Base-by-base conservation (phyloP, 805 yeast genomes). In the Wickerhamiella azyma region DNA sequence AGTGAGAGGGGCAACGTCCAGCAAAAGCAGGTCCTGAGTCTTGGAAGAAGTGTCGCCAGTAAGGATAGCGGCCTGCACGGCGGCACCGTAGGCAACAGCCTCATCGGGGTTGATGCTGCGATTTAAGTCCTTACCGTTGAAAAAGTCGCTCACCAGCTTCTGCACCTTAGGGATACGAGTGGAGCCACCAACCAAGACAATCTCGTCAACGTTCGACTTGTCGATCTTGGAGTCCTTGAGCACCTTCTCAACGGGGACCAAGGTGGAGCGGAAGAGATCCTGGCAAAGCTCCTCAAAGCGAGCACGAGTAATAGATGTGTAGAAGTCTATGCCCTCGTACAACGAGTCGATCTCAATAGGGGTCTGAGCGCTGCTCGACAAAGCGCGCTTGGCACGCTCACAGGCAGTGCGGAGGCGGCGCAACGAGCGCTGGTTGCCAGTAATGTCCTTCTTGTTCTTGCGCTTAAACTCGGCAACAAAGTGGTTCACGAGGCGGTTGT, bases 71-170 rank as follows among this genome's bases (percentile, higher is more conserved):
- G 95, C 96, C 75, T 86, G 96, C 57, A 86, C 96, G 53, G 96
- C 96, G 58, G 96, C 96, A 81, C 96, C 96, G 72, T 86, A 86
- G 63, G 96, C 96, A 69, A 86, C 96, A 62, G 96, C 96, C 74
- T 86, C 96, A 75, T 86, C 96, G 59, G 96, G 96, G 78, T 86
- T 86, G 69, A 86, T 86, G 46, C 95, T 84, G 73, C 79, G 83
- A 76, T 85, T 85, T 70, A 94, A 94, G 72, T 86, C 94, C 74
- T 86, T 88, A 66, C 96, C 96, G 69, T 86, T 84, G 78, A 88
- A 86, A 80, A 80, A 86, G 70, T 88, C 96, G 56, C 94, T 81
- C 44, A 86, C 94, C 62, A 88, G 76, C 71, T 85, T 86, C 74
- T 86, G 96, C 57, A 88, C 80, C 74, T 84, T 86, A 72, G 96